These are phyloP conservation scores for Trichaptum fuscoviolaceum DNA, from an alignment of 768 basidiomycete species.

Conservation along the genomic window DNA sequence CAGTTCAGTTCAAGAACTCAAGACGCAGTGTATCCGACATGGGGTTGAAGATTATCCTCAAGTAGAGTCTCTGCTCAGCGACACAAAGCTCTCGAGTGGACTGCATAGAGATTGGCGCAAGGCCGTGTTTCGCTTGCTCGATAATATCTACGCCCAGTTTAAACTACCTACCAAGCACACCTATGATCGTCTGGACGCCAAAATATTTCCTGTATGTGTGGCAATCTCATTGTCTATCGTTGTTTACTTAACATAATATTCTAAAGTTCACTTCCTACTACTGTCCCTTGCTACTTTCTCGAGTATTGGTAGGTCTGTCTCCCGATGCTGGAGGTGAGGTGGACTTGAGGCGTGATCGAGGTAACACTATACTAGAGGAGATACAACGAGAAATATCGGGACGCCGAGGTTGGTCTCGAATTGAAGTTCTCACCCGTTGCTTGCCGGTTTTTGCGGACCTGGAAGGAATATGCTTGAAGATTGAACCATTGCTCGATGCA, in stretches of 20 bases:
- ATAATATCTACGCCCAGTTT: not conserved
- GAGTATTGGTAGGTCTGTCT: not conserved
- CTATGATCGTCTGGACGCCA: not conserved
- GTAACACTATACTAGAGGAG: not conserved
- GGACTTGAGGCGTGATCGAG: not conserved
- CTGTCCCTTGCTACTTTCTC: not conserved
- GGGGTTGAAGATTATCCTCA: not conserved
- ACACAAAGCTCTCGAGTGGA: not conserved
- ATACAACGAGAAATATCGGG: not conserved
- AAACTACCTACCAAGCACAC: not conserved
- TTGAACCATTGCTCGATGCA: not conserved
- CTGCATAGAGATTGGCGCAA: not conserved
- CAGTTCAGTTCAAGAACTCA: not conserved
- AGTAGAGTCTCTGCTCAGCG: not conserved
- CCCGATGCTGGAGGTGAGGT: not conserved
- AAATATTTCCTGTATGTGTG: not conserved
- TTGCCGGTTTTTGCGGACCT: not conserved
- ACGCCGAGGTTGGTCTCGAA: not conserved
- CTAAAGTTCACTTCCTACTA: not conserved
- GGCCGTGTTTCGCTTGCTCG: not conserved
- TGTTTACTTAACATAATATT: not conserved
- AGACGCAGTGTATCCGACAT: not conserved
- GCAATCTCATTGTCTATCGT: not conserved
- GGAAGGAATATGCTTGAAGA: not conserved
- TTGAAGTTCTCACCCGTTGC: not conserved